Conservation (phyloP, 2,329 filamentous ascomycete species). For the Paradendryphiella salina region DNA sequence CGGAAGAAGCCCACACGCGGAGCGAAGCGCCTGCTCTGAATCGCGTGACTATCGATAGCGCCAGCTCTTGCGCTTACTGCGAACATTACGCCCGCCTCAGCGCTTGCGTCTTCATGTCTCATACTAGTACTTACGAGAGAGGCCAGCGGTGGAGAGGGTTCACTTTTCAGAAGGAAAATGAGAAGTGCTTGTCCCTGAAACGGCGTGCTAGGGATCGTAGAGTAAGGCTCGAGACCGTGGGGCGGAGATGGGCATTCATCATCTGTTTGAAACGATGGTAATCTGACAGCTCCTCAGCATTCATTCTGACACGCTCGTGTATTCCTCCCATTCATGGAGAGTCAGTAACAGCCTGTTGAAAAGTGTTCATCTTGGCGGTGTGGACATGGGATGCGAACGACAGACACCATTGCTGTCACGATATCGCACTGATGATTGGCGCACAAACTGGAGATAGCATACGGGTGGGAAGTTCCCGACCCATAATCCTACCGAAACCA, state of each 20-base stretch:
- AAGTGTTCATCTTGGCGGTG: not conserved
- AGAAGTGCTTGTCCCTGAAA: constrained; percentile 11
- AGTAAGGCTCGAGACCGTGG: constrained; percentile 19
- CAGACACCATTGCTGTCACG: not conserved
- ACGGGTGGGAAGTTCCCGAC: not conserved
- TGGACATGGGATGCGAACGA: not conserved
- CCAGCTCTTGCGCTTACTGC: not conserved
- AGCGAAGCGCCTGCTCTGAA: constrained; percentile 11
- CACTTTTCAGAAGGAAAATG: constrained; percentile 4
- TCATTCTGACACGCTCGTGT: constrained; percentile 1
- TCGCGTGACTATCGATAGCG: constrained; percentile 6
- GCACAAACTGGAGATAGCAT: not conserved
- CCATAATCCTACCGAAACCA: not conserved
- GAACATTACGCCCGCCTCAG: constrained; percentile 3
- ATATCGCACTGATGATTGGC: not conserved
- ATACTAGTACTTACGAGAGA: constrained; percentile 1
- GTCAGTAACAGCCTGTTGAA: not conserved
- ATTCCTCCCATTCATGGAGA: not conserved
- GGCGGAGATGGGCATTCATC: constrained; percentile 14
- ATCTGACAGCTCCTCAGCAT: constrained; percentile 19
- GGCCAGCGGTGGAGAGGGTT: constrained; percentile 4
- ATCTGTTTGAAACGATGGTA: constrained; percentile 33
- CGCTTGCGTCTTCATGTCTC: constrained; percentile 14
- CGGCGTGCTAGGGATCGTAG: constrained; percentile 2
- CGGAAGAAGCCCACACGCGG: not conserved